Evolutionary conservation across 2,329 filamentous ascomycete genomes (phyloP).

Genomic region (Apiospora sp.): DNA sequence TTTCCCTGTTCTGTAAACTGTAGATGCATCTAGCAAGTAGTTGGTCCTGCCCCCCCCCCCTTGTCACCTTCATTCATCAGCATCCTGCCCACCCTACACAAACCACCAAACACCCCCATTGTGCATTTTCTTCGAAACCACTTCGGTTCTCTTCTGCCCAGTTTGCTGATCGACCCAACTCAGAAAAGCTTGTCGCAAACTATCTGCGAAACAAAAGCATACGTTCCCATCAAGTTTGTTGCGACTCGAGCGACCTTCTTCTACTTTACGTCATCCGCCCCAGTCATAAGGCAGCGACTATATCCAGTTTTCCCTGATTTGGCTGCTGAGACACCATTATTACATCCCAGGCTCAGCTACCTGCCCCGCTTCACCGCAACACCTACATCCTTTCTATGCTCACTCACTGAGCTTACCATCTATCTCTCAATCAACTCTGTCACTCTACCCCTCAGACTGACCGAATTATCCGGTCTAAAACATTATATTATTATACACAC

Average conservation of each 20-base stretch:
- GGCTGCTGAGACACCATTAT: slow-evolving; percentile 14
- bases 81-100: not conserved
- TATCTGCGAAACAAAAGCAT: not conserved
- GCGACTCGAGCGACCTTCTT: slow-evolving; percentile 4
- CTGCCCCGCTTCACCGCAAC: slow-evolving; percentile 27
- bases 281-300: slow-evolving; percentile 21
- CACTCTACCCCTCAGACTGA: slow-evolving; percentile 17
- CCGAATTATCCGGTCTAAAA: not conserved
- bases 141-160: not conserved
- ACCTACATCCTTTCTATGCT: slow-evolving; percentile 11
- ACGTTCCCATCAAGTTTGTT: not conserved
- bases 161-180: not conserved
- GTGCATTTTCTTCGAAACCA: not conserved
- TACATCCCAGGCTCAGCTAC: not conserved
- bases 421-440: slow-evolving; percentile 20
- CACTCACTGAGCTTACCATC: not conserved
- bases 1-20: slow-evolving; percentile 11
- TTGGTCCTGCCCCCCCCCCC: not conserved
- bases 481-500: not conserved
- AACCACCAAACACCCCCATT: not conserved
- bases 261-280: slow-evolving; percentile 21
- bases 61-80: not conserved
- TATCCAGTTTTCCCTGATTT: slow-evolving; percentile 20
- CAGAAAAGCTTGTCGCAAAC: not conserved
- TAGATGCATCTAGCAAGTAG: not conserved